Percentiles rank a stretch among this genome's conserved stretches.
Evolutionary conservation across 257 asterid species (phyloP).

Genomic region (Primulina tabacum): DNA sequence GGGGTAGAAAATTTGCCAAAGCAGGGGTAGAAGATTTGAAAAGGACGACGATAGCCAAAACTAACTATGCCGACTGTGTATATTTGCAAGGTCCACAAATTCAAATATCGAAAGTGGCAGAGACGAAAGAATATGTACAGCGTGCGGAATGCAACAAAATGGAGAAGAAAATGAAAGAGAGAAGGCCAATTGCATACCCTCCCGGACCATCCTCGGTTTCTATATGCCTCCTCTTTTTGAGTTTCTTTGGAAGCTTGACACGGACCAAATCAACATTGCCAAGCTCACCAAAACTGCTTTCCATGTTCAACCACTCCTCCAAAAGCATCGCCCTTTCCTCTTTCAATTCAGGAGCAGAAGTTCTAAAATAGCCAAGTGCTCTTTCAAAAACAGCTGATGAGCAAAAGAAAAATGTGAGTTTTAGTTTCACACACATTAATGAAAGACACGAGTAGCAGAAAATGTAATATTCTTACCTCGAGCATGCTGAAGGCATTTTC

Average conservation of each 20-base stretch:
- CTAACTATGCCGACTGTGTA: not conserved
- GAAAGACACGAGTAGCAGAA: slow-evolving; percentile 1
- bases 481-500: slow-evolving; percentile 60
- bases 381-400: slow-evolving; percentile 72
- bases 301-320: slow-evolving; percentile 81
- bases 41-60: not conserved
- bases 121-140: not conserved
- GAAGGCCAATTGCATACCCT: slow-evolving; percentile 48
- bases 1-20: not conserved
- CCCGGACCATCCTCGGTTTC: slow-evolving; percentile 86
- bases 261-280: slow-evolving; percentile 74
- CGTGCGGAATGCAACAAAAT: not conserved
- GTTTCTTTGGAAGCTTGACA: slow-evolving; percentile 81
- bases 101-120: not conserved
- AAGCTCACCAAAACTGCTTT: slow-evolving; percentile 68
- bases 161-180: not conserved
- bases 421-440: slow-evolving; percentile 3
- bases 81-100: slow-evolving; percentile 11
- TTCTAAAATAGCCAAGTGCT: slow-evolving; percentile 65
- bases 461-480: slow-evolving; percentile 55
- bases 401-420: slow-evolving; percentile 17
- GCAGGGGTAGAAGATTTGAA: no score
- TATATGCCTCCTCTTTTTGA: slow-evolving; percentile 77
- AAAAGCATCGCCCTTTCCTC: slow-evolving; percentile 94
- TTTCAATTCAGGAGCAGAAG: slow-evolving; percentile 75